Evolutionary conservation across 2,329 filamentous ascomycete species (phyloP).

Genomic region (Penicillium sp.): DNA sequence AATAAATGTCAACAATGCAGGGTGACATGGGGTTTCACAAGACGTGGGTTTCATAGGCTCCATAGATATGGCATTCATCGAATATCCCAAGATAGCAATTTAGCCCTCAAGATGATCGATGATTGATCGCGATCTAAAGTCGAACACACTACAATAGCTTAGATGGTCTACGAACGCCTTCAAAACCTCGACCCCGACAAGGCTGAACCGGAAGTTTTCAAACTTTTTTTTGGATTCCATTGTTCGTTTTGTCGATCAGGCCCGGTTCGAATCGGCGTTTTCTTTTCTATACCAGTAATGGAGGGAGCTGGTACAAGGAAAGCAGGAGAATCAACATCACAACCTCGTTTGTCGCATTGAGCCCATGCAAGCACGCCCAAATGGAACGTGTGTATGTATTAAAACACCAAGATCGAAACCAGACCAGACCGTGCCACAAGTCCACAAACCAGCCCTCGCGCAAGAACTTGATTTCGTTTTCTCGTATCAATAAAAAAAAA

Average conservation of each 20-base stretch:
- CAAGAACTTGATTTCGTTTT: conserved; percentile 29
- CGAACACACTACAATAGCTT: conserved; percentile 8
- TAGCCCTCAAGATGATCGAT: not conserved
- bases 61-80: not conserved
- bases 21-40: too few species aligned
- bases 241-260: conserved; percentile 28
- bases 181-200: conserved; percentile 16
- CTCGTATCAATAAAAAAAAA: conserved; percentile 25
- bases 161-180: conserved; percentile 11
- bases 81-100: not conserved
- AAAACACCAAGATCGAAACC: conserved; percentile 30
- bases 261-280: conserved; percentile 16
- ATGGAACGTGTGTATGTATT: conserved; percentile 27
- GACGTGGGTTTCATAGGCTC: too few species aligned
- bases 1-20: not conserved
- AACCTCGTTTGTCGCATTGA: conserved; percentile 36
- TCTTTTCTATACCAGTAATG: conserved; percentile 15
- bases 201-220: conserved; percentile 29
- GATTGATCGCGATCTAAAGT: not conserved
- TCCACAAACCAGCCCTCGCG: conserved; percentile 27
- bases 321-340: conserved; percentile 26
- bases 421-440: conserved; percentile 27
- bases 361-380: conserved; percentile 31
- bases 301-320: conserved; percentile 16
- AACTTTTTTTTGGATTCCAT: conserved; percentile 32